Conservation (phyloP, 176 grass and related monocot species). For the Bolboschoenus planiculmis region DNA sequence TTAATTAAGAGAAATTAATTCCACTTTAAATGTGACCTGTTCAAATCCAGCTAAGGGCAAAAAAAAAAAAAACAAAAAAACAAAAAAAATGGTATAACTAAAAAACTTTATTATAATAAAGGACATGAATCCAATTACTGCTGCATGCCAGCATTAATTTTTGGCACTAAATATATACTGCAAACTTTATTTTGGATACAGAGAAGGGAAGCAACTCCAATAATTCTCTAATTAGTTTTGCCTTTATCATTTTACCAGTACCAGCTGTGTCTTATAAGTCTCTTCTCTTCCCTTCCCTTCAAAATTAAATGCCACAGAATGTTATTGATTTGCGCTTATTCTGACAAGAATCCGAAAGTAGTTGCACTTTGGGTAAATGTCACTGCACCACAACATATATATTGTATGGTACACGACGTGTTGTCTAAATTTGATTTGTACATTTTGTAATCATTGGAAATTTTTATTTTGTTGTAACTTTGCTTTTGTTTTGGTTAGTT, state of each 20-base stretch:
- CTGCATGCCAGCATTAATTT: background rate
- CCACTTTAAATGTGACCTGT: background rate
- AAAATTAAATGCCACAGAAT: conserved; percentile 8
- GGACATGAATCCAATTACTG: background rate
- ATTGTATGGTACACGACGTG: too few relatives aligned
- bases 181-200: background rate
- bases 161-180: background rate
- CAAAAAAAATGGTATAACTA: too few relatives aligned
- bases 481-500: too few relatives aligned
- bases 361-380: background rate
- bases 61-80: too few relatives aligned
- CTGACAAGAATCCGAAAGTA: background rate
- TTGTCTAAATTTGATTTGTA: too few relatives aligned
- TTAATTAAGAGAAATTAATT: conserved; percentile 9
- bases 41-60: background rate
- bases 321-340: conserved; percentile 6
- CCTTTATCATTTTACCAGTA: conserved; percentile 5
- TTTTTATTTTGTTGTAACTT: too few relatives aligned
- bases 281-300: background rate
- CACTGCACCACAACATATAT: too few relatives aligned
- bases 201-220: conserved; percentile 8
- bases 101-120: too few relatives aligned
- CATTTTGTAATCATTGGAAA: too few relatives aligned
- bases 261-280: background rate
- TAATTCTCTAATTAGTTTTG: conserved; percentile 3